Conservation (phyloP, 495 filamentous ascomycete species). For the Xylaria curta region DNA sequence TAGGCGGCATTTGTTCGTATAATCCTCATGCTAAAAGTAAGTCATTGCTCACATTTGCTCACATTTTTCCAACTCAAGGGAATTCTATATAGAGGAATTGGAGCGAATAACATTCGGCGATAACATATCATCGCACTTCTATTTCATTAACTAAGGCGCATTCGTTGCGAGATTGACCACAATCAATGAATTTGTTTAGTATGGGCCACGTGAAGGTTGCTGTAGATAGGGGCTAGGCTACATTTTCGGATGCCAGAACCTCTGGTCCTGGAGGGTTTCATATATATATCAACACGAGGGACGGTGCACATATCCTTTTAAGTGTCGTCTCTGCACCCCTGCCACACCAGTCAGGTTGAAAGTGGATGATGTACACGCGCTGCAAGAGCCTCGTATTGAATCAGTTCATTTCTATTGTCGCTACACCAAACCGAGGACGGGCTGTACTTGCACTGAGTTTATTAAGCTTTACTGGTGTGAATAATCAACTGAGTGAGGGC, state of each 20-base stretch:
- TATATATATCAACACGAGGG: too few species aligned
- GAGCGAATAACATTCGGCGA: not conserved
- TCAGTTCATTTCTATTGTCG: not conserved
- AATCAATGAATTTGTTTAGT: too few species aligned
- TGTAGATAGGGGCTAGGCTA: too few species aligned
- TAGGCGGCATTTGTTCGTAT: too few species aligned
- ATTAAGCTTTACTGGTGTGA: not conserved
- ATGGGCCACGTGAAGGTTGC: too few species aligned
- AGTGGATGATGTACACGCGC: constrained; percentile 8
- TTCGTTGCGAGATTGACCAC: not conserved
- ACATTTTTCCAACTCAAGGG: not conserved
- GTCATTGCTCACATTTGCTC: not conserved
- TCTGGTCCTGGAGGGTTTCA: too few species aligned
- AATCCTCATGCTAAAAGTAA: too few species aligned
- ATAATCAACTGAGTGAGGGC: not conserved
- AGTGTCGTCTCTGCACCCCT: too few species aligned
- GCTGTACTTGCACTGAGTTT: not conserved
- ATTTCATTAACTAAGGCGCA: not conserved
- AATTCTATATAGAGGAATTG: not conserved
- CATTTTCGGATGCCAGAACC: too few species aligned
- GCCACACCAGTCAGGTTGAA: too few species aligned
- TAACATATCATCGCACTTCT: not conserved
- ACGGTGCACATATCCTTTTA: too few species aligned
- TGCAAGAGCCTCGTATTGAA: not conserved
- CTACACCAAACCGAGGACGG: not conserved